Percentiles rank a stretch among this genome's conserved stretches.
phyloP scores from a whole-genome alignment of 495 filamentous ascomycete genomes.

The Delitschia confertaspora region DNA sequence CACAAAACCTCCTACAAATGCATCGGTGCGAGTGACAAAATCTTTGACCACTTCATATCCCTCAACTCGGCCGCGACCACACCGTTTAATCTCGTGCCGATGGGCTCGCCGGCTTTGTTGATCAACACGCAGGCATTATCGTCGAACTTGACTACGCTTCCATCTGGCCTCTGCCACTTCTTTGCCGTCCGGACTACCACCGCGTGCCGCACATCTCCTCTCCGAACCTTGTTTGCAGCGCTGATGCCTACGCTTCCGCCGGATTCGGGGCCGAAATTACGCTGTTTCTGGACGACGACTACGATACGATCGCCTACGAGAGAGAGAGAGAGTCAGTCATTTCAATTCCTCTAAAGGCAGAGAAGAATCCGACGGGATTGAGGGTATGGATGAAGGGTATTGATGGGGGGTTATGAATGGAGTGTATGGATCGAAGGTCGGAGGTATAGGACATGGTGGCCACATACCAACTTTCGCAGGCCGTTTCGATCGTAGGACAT shows the following conservation, averaged over 20 bases:
- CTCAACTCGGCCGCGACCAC: slow-evolving; percentile 81
- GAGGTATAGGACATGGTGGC: not conserved
- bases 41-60: slow-evolving; percentile 91
- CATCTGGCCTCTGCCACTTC: slow-evolving; percentile 76
- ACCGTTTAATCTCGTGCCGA: slow-evolving; percentile 86
- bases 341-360: too few relatives aligned
- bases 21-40: slow-evolving; percentile 89
- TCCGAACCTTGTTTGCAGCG: slow-evolving; percentile 82
- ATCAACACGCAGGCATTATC: slow-evolving; percentile 98
- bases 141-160: slow-evolving; percentile 83
- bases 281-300: slow-evolving; percentile 93
- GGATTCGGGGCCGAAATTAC: slow-evolving; percentile 61
- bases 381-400: not conserved
- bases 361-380: not conserved
- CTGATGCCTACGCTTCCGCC: slow-evolving; percentile 46
- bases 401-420: too few relatives aligned
- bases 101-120: slow-evolving; percentile 92
- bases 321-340: not conserved
- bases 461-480: slow-evolving; percentile 79
- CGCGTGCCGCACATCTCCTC: slow-evolving; percentile 93
- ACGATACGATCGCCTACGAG: slow-evolving; percentile 85
- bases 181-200: slow-evolving; percentile 88
- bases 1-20: slow-evolving; percentile 51
- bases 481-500: slow-evolving; percentile 83
- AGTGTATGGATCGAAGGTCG: not conserved